Conservation (phyloP, 2,329 filamentous ascomycete genomes). For the Torrubiella hemipterigena region DNA sequence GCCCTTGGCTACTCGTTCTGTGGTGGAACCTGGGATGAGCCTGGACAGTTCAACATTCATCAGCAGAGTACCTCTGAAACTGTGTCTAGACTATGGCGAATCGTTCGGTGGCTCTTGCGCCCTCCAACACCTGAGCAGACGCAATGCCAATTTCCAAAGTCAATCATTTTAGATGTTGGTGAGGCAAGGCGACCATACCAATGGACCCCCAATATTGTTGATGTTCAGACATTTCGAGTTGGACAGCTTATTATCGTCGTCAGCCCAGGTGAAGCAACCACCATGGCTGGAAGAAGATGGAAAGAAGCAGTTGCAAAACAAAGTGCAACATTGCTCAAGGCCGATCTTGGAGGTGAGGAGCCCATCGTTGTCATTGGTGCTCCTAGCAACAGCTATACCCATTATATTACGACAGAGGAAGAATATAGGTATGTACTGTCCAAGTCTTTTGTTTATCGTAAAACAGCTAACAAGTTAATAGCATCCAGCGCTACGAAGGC, state of each 20-base stretch:
- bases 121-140: conserved; percentile 57
- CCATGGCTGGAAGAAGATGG: conserved; percentile 86
- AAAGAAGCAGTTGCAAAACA: conserved; percentile 52
- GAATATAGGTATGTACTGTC: conserved; percentile 33
- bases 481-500: conserved; percentile 78
- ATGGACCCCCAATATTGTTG: conserved; percentile 83
- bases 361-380: conserved; percentile 72
- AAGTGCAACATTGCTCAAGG: conserved; percentile 27
- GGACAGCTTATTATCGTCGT: conserved; percentile 78
- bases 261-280: conserved; percentile 78
- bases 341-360: conserved; percentile 27
- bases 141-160: conserved; percentile 69
- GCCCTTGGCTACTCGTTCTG: conserved; percentile 84
- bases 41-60: conserved; percentile 80
- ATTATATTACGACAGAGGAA: conserved; percentile 63
- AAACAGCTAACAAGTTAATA: conserved; percentile 22
- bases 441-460: not conserved
- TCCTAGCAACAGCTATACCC: conserved; percentile 78
- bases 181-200: conserved; percentile 62
- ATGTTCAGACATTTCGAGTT: conserved; percentile 72
- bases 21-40: conserved; percentile 79
- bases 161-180: conserved; percentile 77
- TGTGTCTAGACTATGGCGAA: conserved; percentile 63
- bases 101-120: conserved; percentile 60
- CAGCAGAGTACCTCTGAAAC: conserved; percentile 65